phyloP scores from a whole-genome alignment of 495 filamentous ascomycete genomes.

The Delitschia confertaspora region DNA sequence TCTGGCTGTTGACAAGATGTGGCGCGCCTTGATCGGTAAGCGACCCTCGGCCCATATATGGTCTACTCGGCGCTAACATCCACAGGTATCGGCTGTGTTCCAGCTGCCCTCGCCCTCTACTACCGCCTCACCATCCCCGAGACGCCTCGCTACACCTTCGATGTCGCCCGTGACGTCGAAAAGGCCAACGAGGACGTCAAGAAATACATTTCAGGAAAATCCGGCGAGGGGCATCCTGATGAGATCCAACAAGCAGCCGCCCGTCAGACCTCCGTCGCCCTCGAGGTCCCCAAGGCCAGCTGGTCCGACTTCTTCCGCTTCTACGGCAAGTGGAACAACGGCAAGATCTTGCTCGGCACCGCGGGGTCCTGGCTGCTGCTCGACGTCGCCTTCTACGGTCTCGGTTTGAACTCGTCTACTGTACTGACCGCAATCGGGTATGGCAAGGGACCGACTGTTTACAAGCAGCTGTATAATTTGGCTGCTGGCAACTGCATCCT shows the following conservation, averaged over 20 bases:
- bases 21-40: conserved; percentile 62
- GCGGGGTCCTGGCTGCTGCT: conserved; percentile 75
- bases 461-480: conserved; percentile 58
- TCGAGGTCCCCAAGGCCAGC: conserved; percentile 54
- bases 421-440: conserved; percentile 60
- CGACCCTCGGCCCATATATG: not conserved
- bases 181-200: conserved; percentile 58
- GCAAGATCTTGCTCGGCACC: conserved; percentile 62
- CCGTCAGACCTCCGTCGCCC: conserved; percentile 37
- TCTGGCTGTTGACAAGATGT: conserved; percentile 76
- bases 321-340: conserved; percentile 59
- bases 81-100: conserved; percentile 57
- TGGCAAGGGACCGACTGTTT: conserved; percentile 47
- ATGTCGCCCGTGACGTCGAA: conserved; percentile 62
- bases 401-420: conserved; percentile 59
- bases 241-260: conserved; percentile 48
- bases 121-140: conserved; percentile 86
- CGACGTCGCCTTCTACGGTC: conserved; percentile 70
- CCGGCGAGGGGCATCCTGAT: conserved; percentile 50
- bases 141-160: conserved; percentile 75
- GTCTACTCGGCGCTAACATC: not conserved
- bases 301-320: conserved; percentile 55
- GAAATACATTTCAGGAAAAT: conserved; percentile 34
- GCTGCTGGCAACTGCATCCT: conserved; percentile 68
- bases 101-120: conserved; percentile 67